Evolutionary conservation across 169 alveolate genomes (phyloP), one percentile per base, ranked within the genome.

Genomic region (Plasmodium vinckei): DNA sequence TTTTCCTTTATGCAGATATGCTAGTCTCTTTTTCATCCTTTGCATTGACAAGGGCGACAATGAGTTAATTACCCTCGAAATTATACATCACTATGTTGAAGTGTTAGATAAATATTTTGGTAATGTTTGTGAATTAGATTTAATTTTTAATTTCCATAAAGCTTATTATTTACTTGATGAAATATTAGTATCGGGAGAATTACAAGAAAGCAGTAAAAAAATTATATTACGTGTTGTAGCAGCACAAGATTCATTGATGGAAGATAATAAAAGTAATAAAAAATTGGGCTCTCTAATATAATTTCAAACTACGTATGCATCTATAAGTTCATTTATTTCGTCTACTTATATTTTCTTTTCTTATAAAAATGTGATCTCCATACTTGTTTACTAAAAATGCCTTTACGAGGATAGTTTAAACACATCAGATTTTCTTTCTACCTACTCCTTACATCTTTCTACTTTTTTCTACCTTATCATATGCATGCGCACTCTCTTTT

Each of bases 121-220:
- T 17, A 98, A 98, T 88, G 99, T 99, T 19, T 99, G 99, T 91
- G 99, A 99, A 93, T 94, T 98, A 87, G 99, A 99, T 89, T 92
- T 99, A 87, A 99, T 99, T 54, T 99, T 98, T 95, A 98, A 98
- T 91, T 98, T 98, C 73, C 99, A 98, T 94, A 98, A 97, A 94
- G 98, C 98, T 12, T 94, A 97, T 86, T 95, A 94, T 87, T 87
- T 95, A n/a, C 67, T 95, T 72, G 97, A 96, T 86, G 97, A 97
- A 93, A 92, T 98, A 23, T 87, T 97, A 15, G 94, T 97, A 59
- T 98, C 96, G 25, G 99, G 99, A 10, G 96, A 95, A 63, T 73
- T 98, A 21, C 93, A 96, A 87, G 99, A 98, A 72, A 95, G 99
- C 51, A 97, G 98, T 95, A 98, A 97, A 96, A 97, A 96, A 84